Conservation (phyloP, 352 stramenopile genomes). For the Phytophthora parvispora region DNA sequence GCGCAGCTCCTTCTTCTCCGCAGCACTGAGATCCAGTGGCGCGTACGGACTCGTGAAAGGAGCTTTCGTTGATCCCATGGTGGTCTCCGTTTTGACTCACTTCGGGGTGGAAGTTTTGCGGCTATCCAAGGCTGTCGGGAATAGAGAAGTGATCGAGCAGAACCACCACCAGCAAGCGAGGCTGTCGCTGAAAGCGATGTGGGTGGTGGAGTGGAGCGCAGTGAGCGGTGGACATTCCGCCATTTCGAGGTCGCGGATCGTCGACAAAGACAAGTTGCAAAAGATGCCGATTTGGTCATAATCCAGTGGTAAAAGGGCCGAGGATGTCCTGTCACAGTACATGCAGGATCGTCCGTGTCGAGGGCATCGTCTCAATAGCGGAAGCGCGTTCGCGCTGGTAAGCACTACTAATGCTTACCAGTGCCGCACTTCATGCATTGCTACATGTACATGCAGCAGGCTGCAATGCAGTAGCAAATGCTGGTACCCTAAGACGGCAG, state of each 20-base stretch:
- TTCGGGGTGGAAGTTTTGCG: background rate
- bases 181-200: background rate
- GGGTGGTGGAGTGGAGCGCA: background rate
- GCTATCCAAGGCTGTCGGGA: slow-evolving; percentile 7
- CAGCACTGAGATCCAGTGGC: slow-evolving; percentile 11
- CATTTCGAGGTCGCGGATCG: background rate
- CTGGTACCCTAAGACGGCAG: too few species aligned
- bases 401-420: background rate
- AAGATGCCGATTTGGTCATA: background rate
- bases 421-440: too few species aligned
- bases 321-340: background rate
- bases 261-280: slow-evolving; percentile 10
- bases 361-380: background rate
- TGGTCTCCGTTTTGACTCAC: slow-evolving; percentile 1
- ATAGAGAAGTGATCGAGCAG: slow-evolving; percentile 3
- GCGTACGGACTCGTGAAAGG: slow-evolving; percentile 18
- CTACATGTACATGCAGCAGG: too few species aligned
- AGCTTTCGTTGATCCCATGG: slow-evolving; percentile 13
- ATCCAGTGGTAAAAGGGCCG: background rate
- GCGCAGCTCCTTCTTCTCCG: slow-evolving; percentile 18
- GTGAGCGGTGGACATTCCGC: slow-evolving; percentile 4
- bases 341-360: background rate
- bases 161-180: background rate
- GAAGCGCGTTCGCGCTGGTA: background rate
- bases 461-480: too few species aligned